Conservation (phyloP, 2,329 filamentous ascomycete species). For the Stachybotrys elegans region DNA sequence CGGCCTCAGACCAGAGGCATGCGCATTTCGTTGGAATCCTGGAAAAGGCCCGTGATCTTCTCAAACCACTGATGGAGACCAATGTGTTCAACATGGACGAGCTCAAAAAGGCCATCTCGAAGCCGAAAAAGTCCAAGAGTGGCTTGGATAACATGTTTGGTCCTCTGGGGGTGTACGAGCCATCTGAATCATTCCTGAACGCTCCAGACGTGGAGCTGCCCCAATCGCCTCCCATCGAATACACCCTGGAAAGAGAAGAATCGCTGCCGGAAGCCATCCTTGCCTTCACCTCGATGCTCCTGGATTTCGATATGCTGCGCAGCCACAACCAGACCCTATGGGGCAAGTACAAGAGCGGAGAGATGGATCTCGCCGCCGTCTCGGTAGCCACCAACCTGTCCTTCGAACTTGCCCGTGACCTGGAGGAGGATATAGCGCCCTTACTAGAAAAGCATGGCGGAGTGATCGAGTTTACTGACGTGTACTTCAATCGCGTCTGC, state of each 20-base stretch:
- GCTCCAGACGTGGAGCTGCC: constrained; percentile 6
- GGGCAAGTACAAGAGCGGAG: background rate
- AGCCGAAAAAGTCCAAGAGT: background rate
- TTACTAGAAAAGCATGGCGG: constrained; percentile 6
- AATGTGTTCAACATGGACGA: constrained; percentile 4
- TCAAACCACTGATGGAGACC: constrained; percentile 10
- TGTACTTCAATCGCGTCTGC: constrained; percentile 5
- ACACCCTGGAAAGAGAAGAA: constrained; percentile 9
- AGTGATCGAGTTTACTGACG: background rate
- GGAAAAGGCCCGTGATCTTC: constrained; percentile 12
- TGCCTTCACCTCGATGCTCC: constrained; percentile 8
- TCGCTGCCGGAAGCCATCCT: constrained; percentile 7
- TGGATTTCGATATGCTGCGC: constrained; percentile 7
- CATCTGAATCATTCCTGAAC: constrained; percentile 12
- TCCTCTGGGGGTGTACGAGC: constrained; percentile 10
- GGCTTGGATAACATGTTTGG: constrained; percentile 9
- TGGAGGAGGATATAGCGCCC: constrained; percentile 41
- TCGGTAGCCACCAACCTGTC: constrained; percentile 14
- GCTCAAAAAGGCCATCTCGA: background rate
- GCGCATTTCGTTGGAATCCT: constrained; percentile 13
- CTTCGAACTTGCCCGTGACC: constrained; percentile 14
- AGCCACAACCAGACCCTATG: constrained; percentile 10
- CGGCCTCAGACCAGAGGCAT: constrained; percentile 7
- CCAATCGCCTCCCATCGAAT: constrained; percentile 1
- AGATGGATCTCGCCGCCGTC: constrained; percentile 13